Conservation (phyloP, 2,329 filamentous ascomycete genomes). For the Fonsecaea erecta region DNA sequence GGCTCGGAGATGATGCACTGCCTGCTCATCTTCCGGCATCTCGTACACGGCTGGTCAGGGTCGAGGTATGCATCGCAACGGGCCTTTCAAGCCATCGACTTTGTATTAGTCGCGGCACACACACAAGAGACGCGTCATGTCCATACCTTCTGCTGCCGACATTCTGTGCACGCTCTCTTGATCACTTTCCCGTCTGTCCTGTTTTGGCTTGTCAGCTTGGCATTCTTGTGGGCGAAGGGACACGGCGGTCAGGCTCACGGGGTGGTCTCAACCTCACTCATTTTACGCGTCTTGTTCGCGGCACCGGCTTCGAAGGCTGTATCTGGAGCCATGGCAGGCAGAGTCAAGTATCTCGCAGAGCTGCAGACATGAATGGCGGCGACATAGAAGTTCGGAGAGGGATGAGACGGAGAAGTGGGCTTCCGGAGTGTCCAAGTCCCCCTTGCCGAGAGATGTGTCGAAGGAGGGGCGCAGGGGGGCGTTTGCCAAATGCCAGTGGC, state of each 20-base stretch:
- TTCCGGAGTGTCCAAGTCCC: neutral
- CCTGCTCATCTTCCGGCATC: conserved; percentile 46
- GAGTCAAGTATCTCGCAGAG: neutral
- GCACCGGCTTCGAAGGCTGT: neutral
- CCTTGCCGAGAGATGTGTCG: neutral
- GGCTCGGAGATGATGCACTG: conserved; percentile 49
- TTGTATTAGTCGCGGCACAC: neutral
- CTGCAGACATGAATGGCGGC: neutral
- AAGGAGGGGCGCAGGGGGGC: neutral
- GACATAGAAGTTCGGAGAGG: neutral
- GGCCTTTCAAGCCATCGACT: neutral
- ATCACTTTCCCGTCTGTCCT: conserved; percentile 34
- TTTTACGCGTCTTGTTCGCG: neutral
- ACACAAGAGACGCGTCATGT: neutral
- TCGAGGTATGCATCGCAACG: conserved; percentile 47
- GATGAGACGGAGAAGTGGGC: neutral
- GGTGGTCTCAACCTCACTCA: conserved; percentile 23
- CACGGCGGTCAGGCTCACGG: conserved; percentile 15
- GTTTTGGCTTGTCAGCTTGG: neutral
- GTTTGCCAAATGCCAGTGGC: neutral
- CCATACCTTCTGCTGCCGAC: conserved; percentile 48
- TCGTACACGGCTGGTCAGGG: conserved; percentile 44
- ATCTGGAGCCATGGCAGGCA: neutral
- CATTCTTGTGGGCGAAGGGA: neutral
- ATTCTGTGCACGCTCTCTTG: conserved; percentile 52